A percentile compares a stretch with the other conserved stretches of the same genome.
Conservation (phyloP, 1,284 basidiomycete species). For the Pterulicium gracile region DNA sequence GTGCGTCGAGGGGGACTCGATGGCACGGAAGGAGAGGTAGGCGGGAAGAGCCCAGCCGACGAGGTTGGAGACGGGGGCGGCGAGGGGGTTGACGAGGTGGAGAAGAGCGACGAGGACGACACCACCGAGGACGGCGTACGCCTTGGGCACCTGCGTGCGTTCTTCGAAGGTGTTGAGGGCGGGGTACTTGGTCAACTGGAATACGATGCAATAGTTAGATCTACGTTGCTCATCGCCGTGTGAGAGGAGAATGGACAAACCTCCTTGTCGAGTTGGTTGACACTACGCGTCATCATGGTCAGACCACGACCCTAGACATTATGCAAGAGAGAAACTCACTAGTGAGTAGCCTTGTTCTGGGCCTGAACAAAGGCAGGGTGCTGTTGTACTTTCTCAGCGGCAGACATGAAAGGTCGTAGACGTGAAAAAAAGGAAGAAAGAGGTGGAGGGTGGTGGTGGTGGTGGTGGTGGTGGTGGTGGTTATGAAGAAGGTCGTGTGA, state of each 20-base stretch:
- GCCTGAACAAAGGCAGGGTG: constrained; percentile 80
- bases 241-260: constrained; percentile 31
- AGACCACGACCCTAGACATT: not conserved
- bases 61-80: constrained; percentile 74
- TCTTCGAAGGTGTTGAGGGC: constrained; percentile 77
- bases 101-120: constrained; percentile 55
- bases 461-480: no score
- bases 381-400: constrained; percentile 64
- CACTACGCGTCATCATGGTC: constrained; percentile 10
- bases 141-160: constrained; percentile 88
- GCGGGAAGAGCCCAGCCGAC: constrained; percentile 80
- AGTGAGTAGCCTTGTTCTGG: constrained; percentile 64
- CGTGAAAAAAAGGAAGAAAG: not conserved
- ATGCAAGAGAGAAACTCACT: constrained; percentile 18
- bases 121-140: constrained; percentile 77
- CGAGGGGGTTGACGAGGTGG: constrained; percentile 76
- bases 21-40: constrained; percentile 78
- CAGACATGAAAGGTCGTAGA: constrained; percentile 1
- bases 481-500: no score
- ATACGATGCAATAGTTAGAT: constrained; percentile 10
- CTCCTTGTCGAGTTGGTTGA: constrained; percentile 89
- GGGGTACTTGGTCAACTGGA: constrained; percentile 86
- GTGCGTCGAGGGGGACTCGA: constrained; percentile 61
- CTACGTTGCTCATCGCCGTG: constrained; percentile 12
- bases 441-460: not conserved